Conservation (phyloP, 2,329 filamentous ascomycete species). For the Fusarium sarcochroum region DNA sequence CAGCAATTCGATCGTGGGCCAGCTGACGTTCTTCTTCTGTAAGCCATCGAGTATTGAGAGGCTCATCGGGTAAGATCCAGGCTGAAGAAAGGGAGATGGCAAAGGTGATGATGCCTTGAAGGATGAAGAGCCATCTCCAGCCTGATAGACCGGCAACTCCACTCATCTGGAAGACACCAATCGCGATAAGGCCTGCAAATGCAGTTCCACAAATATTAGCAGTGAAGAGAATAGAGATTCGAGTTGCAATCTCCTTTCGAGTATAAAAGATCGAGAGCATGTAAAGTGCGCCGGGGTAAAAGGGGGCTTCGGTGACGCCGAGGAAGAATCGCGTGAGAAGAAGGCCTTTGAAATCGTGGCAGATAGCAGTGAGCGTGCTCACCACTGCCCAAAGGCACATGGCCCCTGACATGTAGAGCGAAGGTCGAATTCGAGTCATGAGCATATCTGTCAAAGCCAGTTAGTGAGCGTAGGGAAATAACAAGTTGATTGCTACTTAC, state of each 20-base stretch:
- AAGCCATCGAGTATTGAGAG: conserved; percentile 56
- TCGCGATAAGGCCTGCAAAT: conserved; percentile 61
- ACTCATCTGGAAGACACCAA: conserved; percentile 54
- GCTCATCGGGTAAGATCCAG: conserved; percentile 55
- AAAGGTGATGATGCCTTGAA: conserved; percentile 47
- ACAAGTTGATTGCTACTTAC: not conserved
- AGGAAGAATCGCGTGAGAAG: conserved; percentile 59
- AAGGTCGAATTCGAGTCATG: conserved; percentile 58
- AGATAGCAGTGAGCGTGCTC: conserved; percentile 56
- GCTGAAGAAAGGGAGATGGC: conserved; percentile 49
- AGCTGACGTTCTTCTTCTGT: conserved; percentile 56
- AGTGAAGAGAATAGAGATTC: conserved; percentile 61
- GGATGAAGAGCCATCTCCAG: conserved; percentile 54
- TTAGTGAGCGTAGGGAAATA: conserved; percentile 55
- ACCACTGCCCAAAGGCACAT: conserved; percentile 59
- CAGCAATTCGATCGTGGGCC: conserved; percentile 57
- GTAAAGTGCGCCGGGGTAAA: conserved; percentile 54
- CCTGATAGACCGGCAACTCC: conserved; percentile 44
- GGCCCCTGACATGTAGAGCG: conserved; percentile 58
- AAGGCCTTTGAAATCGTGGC: conserved; percentile 59
- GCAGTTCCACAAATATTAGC: conserved; percentile 54
- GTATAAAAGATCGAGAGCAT: conserved; percentile 69
- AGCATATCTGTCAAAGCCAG: conserved; percentile 55
- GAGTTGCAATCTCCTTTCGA: conserved; percentile 59
- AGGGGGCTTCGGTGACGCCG: conserved; percentile 58